A percentile compares a stretch with the other conserved stretches of the same genome.
Conservation (phyloP, 495 filamentous ascomycete species). For the Aspergillus ellipticus region DNA sequence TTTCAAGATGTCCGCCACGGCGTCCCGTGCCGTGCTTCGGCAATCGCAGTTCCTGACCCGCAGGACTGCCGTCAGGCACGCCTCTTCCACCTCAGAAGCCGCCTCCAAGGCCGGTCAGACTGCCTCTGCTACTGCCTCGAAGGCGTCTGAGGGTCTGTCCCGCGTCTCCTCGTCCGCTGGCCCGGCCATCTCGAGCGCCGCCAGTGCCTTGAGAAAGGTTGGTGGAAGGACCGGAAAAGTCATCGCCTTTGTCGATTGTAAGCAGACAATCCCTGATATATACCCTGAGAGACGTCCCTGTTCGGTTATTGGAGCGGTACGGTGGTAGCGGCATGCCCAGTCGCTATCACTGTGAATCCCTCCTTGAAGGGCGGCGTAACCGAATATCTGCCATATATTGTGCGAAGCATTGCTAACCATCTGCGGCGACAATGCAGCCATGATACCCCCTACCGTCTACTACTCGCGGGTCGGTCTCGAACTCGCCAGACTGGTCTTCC, state of each 20-base stretch:
- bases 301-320: slow-evolving; percentile 11
- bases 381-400: slow-evolving; percentile 3
- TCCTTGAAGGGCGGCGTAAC: slow-evolving; percentile 16
- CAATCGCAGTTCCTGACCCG: slow-evolving; percentile 57
- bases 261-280: slow-evolving; percentile 29
- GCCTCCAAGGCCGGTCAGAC: slow-evolving; percentile 64
- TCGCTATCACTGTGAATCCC: slow-evolving; percentile 3
- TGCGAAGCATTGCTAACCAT: slow-evolving; percentile 26
- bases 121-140: slow-evolving; percentile 61
- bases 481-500: slow-evolving; percentile 80
- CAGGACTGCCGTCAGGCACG: slow-evolving; percentile 54
- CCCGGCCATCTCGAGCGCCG: slow-evolving; percentile 67
- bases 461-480: slow-evolving; percentile 87
- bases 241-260: slow-evolving; percentile 82
- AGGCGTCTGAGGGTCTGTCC: slow-evolving; percentile 83
- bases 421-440: slow-evolving; percentile 49
- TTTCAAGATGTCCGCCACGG: slow-evolving; percentile 44
- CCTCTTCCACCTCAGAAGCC: slow-evolving; percentile 67
- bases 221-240: slow-evolving; percentile 82
- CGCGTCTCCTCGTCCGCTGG: slow-evolving; percentile 77
- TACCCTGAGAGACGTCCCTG: neutral
- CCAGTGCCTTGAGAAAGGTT: slow-evolving; percentile 66
- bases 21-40: slow-evolving; percentile 59
- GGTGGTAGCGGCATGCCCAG: neutral
- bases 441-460: slow-evolving; percentile 83